phyloP scores from a whole-genome alignment of 192 early-diverging fungal genomes.

The Coemansia asiatica region DNA sequence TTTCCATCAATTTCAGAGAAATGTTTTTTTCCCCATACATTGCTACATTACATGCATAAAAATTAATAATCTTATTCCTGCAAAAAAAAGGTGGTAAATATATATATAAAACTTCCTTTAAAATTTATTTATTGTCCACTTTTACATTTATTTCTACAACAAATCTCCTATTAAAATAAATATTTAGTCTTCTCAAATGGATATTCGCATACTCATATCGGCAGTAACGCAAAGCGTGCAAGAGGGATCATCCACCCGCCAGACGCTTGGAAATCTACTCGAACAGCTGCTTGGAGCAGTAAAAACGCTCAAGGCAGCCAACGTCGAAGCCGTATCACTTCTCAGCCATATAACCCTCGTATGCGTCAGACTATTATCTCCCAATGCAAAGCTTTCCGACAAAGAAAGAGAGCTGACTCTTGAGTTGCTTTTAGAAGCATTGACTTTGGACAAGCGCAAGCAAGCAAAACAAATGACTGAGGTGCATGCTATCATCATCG shows the following conservation, averaged over 20 bases:
- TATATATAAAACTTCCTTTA: no score
- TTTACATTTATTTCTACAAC: slow-evolving; percentile 54
- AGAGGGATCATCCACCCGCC: slow-evolving; percentile 12
- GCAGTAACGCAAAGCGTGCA: slow-evolving; percentile 16
- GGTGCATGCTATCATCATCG: slow-evolving; percentile 32
- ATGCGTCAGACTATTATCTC: slow-evolving; percentile 16
- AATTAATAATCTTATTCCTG: no score
- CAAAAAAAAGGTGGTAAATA: no score
- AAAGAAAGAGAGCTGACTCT: slow-evolving; percentile 34
- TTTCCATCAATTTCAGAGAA: no score
- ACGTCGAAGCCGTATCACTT: slow-evolving; percentile 27
- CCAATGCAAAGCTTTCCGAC: slow-evolving; percentile 12
- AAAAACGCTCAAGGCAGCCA: slow-evolving; percentile 9
- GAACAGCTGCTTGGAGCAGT: slow-evolving; percentile 15
- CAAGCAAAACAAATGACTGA: slow-evolving; percentile 7
- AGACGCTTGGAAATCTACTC: slow-evolving; percentile 5
- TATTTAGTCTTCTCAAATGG: slow-evolving; percentile 21
- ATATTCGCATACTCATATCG: slow-evolving; percentile 19
- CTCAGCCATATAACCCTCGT: slow-evolving; percentile 30
- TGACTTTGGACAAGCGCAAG: slow-evolving; percentile 14
- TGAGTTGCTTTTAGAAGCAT: slow-evolving; percentile 14
- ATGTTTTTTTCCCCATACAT: no score
- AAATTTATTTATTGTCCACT: no score
- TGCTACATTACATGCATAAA: no score
- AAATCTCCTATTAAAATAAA: slow-evolving; percentile 52